Evolutionary conservation across 2,329 filamentous ascomycete genomes (phyloP).

Genomic region (Bipolaris victoriae): DNA sequence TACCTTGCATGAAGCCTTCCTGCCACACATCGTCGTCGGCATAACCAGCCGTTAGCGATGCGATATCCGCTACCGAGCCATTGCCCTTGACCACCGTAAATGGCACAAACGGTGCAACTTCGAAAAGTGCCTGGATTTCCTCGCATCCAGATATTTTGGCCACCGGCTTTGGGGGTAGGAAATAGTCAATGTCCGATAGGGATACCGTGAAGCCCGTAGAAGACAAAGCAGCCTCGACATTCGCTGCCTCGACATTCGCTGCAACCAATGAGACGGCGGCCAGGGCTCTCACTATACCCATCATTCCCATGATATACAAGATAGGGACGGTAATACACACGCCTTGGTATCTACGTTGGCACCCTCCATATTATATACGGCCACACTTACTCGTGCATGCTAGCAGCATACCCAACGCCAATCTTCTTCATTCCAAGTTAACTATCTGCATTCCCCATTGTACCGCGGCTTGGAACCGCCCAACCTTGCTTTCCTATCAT

Average conservation of each 20-base stretch:
- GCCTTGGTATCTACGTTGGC: no score
- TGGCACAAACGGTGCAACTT: constrained; percentile 41
- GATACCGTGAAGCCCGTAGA: constrained; percentile 51
- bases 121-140: constrained; percentile 26
- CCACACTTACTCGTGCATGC: no score
- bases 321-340: no score
- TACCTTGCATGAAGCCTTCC: constrained; percentile 48
- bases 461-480: no score
- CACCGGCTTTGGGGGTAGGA: constrained; percentile 48
- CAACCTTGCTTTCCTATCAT: no score
- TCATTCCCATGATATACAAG: background rate
- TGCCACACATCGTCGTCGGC: constrained; percentile 52
- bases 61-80: background rate
- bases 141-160: constrained; percentile 37
- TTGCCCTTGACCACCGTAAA: constrained; percentile 48
- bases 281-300: constrained; percentile 16
- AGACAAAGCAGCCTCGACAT: constrained; percentile 28
- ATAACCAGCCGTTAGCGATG: constrained; percentile 35
- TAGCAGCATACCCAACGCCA: no score
- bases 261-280: constrained; percentile 13
- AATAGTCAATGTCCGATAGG: constrained; percentile 50
- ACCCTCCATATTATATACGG: no score
- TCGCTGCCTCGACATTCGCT: constrained; percentile 10
- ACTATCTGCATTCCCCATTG: no score
- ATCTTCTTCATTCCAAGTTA: no score